Conservation (phyloP, 768 basidiomycete species). For the Macrolepiota dolichaula region DNA sequence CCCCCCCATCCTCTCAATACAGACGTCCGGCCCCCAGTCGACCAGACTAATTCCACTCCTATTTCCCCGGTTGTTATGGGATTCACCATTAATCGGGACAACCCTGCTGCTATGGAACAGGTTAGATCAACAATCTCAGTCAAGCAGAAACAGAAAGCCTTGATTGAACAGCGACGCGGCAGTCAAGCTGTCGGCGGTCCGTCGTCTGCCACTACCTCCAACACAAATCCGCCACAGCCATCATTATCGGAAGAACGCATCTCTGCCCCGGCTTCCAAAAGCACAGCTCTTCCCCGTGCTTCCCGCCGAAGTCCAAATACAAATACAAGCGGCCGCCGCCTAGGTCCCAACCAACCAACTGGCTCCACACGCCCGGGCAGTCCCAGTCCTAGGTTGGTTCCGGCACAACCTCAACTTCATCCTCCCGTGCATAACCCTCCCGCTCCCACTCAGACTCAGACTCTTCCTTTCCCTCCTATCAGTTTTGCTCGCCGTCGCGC, state of each 20-base stretch:
- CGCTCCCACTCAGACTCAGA: slow-evolving; percentile 30
- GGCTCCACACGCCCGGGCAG: slow-evolving; percentile 27
- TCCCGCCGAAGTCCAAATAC: slow-evolving; percentile 37
- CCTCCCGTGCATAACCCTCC: slow-evolving; percentile 15
- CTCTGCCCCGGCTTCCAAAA: slow-evolving; percentile 7
- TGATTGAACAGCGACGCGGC: slow-evolving; percentile 67
- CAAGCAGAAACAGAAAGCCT: slow-evolving; percentile 70
- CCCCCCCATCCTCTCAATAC: slow-evolving; percentile 53
- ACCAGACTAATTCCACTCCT: slow-evolving; percentile 48
- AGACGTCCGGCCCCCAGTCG: slow-evolving; percentile 38
- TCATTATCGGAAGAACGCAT: slow-evolving; percentile 9
- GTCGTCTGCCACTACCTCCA: slow-evolving; percentile 29
- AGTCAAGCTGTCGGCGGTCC: slow-evolving; percentile 42
- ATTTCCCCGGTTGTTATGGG: slow-evolving; percentile 68
- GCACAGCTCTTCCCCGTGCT: slow-evolving; percentile 18
- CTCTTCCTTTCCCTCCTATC: slow-evolving; percentile 67
- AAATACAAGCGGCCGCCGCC: slow-evolving; percentile 24
- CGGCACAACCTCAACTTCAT: slow-evolving; percentile 20
- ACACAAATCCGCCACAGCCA: slow-evolving; percentile 19
- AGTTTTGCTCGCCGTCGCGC: slow-evolving; percentile 77
- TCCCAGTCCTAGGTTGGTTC: slow-evolving; percentile 29
- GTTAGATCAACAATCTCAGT: slow-evolving; percentile 58
- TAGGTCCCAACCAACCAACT: slow-evolving; percentile 17
- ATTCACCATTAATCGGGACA: slow-evolving; percentile 55
- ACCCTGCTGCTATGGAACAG: slow-evolving; percentile 56